Conservation (phyloP, 441 rosid genomes). For the Capsella rubella region DNA sequence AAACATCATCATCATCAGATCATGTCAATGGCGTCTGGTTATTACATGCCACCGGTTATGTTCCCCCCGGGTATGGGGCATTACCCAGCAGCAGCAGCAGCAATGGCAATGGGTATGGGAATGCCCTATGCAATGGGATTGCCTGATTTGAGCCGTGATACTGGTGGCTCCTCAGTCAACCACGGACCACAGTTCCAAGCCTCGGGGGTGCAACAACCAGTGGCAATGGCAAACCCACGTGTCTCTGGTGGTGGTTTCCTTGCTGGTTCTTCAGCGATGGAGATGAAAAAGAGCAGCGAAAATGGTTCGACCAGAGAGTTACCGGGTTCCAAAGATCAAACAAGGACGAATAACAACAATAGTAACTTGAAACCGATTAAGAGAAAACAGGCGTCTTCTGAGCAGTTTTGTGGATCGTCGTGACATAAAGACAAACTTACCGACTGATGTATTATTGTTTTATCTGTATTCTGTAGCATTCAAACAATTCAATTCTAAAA, state of each 20-base stretch:
- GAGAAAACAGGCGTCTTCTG: constrained; percentile 53
- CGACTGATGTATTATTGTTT: constrained; percentile 2
- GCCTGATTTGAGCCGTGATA: constrained; percentile 56
- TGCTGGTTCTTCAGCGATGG: constrained; percentile 47
- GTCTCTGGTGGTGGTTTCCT: constrained; percentile 54
- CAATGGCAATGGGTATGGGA: constrained; percentile 76
- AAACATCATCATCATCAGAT: constrained; percentile 52
- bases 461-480: constrained; percentile 21
- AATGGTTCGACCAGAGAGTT: constrained; percentile 49
- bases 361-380: constrained; percentile 51
- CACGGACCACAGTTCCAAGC: constrained; percentile 62
- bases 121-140: constrained; percentile 72
- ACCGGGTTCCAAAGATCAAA: constrained; percentile 52
- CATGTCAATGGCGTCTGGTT: constrained; percentile 91
- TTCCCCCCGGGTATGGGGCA: constrained; percentile 71
- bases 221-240: constrained; percentile 56
- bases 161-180: constrained; percentile 50
- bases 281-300: constrained; percentile 41
- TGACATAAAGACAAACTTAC: constrained; percentile 17
- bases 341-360: constrained; percentile 43
- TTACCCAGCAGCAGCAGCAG: constrained; percentile 70
- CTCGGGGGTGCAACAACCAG: constrained; percentile 57
- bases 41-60: constrained; percentile 84
- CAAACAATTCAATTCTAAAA: constrained; percentile 6
- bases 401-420: constrained; percentile 55